A percentile compares a stretch with the other conserved stretches of the same genome.
Conservation (phyloP, 768 basidiomycete species). For the Psilocybe cyanescens region DNA sequence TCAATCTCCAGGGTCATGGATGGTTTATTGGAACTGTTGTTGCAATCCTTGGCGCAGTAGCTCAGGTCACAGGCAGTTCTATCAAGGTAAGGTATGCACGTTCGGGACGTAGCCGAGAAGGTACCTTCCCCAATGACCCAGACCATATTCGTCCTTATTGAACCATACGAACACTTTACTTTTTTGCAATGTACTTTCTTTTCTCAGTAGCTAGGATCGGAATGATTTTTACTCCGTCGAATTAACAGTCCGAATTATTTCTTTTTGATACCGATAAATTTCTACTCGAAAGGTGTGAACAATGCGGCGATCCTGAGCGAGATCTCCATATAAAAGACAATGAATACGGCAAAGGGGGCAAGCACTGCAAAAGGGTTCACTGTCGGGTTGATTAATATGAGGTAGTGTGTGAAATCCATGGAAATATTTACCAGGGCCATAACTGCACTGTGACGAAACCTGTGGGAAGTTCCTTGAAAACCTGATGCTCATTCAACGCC, state of each 20-base stretch:
- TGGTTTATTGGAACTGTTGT: conserved; percentile 23
- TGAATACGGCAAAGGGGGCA: too few species aligned
- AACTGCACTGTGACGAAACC: background rate
- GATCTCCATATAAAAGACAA: too few species aligned
- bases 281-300: too few species aligned
- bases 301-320: too few species aligned
- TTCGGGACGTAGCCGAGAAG: background rate
- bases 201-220: too few species aligned
- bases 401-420: background rate
- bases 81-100: background rate
- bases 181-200: background rate
- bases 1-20: conserved; percentile 20
- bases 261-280: too few species aligned
- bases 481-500: background rate
- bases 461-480: background rate
- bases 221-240: too few species aligned
- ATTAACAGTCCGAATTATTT: too few species aligned
- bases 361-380: background rate
- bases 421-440: background rate
- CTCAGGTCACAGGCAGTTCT: background rate
- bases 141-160: background rate
- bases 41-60: background rate
- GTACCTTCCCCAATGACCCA: background rate
- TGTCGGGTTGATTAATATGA: background rate
- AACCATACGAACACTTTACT: background rate